phyloP scores from a whole-genome alignment of 352 stramenopile genomes.

The Aphanomyces astaci region DNA sequence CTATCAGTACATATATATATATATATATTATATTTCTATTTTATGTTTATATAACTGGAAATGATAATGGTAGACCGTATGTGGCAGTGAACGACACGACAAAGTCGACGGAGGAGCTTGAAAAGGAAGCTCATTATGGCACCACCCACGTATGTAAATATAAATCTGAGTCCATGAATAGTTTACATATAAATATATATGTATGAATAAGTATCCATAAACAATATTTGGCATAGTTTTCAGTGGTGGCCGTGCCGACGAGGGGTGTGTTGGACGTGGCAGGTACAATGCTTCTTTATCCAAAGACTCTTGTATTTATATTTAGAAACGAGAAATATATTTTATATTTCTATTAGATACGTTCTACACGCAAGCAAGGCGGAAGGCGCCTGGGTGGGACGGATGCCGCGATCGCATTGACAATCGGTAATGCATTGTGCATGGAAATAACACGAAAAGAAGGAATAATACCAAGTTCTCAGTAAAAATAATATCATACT shows the following conservation, averaged over 20 bases:
- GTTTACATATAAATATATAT: background rate
- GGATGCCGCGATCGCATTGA: constrained; percentile 89
- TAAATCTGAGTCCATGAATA: background rate
- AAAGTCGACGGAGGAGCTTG: background rate
- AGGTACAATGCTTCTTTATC: constrained; percentile 36
- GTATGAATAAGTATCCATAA: background rate
- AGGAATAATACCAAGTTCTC: too few relatives aligned
- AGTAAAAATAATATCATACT: background rate
- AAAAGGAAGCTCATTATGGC: constrained; percentile 64
- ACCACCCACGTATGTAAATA: constrained; percentile 41
- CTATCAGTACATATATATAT: constrained; percentile 36
- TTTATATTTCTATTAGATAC: too few relatives aligned
- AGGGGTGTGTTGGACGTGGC: constrained; percentile 35
- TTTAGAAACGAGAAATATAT: too few relatives aligned
- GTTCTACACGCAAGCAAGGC: constrained; percentile 57
- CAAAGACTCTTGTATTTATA: background rate
- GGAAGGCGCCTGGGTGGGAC: constrained; percentile 91
- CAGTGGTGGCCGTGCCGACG: constrained; percentile 86
- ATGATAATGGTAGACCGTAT: constrained; percentile 7
- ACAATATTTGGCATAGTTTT: constrained; percentile 38
- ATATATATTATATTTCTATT: background rate
- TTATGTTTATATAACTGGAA: background rate
- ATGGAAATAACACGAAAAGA: too few relatives aligned
- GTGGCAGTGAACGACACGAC: background rate
- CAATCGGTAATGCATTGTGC: too few relatives aligned